These are phyloP conservation scores for Ampelocalamus luodianensis DNA, from an alignment of 176 grass and related monocot genomes.

Conservation along the genomic window DNA sequence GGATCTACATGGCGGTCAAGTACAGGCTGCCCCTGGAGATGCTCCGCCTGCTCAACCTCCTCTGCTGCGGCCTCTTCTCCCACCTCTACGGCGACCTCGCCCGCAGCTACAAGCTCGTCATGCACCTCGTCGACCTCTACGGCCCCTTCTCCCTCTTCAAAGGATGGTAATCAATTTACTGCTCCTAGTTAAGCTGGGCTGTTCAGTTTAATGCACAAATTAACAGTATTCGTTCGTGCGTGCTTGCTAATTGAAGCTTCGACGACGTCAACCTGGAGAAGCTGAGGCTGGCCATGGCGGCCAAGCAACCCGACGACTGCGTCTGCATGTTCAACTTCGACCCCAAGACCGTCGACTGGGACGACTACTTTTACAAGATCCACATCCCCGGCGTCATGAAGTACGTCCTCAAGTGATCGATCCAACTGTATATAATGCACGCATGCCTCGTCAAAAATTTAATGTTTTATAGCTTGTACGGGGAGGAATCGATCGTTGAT, in stretches of 20 bases:
- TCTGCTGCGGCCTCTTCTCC: slow-evolving; percentile 39
- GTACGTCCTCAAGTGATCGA: slow-evolving; percentile 51
- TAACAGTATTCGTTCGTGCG: no score
- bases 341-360: slow-evolving; percentile 58
- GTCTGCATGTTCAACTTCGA: slow-evolving; percentile 47
- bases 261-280: slow-evolving; percentile 52
- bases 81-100: slow-evolving; percentile 42
- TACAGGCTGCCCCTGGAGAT: slow-evolving; percentile 70
- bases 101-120: slow-evolving; percentile 56
- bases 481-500: no score
- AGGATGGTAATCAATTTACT: slow-evolving; percentile 15
- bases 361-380: slow-evolving; percentile 54
- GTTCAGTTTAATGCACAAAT: no score
- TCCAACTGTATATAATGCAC: neutral
- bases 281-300: slow-evolving; percentile 23
- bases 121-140: slow-evolving; percentile 72
- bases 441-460: no score
- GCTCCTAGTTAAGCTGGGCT: no score
- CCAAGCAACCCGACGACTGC: neutral
- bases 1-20: slow-evolving; percentile 59
- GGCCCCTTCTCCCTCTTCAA: slow-evolving; percentile 66
- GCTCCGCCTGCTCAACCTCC: slow-evolving; percentile 40
- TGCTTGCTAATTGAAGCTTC: slow-evolving; percentile 12
- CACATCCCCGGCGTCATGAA: slow-evolving; percentile 70
- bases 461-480: no score